Evolutionary conservation across 805 yeast genomes (phyloP).

Genomic region (Starmerella powellii): DNA sequence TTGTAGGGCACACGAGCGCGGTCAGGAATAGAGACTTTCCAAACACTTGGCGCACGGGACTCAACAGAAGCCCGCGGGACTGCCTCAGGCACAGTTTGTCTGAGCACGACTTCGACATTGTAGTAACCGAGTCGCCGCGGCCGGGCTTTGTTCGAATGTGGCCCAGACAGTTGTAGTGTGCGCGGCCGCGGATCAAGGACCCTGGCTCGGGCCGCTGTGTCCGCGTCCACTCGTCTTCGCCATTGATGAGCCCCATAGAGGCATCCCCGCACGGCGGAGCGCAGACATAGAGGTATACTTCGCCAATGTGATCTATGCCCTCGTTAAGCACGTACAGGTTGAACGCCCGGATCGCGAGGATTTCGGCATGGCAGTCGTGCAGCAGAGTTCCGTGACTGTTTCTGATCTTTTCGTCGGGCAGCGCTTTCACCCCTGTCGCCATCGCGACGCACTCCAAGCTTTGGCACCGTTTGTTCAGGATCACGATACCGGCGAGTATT

Average conservation of each 20-base stretch:
- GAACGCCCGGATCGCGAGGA: slow-evolving; percentile 57
- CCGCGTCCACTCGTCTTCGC: slow-evolving; percentile 12
- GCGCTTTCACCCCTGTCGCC: slow-evolving; percentile 74
- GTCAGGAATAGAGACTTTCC: slow-evolving; percentile 20
- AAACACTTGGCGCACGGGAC: slow-evolving; percentile 24
- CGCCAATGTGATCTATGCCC: slow-evolving; percentile 16
- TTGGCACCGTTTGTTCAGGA: slow-evolving; percentile 17
- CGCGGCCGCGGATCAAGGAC: slow-evolving; percentile 19
- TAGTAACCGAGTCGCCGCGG: slow-evolving; percentile 56
- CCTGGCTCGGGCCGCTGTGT: slow-evolving; percentile 6
- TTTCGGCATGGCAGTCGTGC: slow-evolving; percentile 89
- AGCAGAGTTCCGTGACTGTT: slow-evolving; percentile 47
- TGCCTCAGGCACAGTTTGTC: slow-evolving; percentile 69
- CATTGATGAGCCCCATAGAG: slow-evolving; percentile 50
- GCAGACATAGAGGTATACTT: slow-evolving; percentile 13
- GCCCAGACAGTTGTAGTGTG: slow-evolving; percentile 34
- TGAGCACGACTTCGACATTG: slow-evolving; percentile 76
- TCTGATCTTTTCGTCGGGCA: slow-evolving; percentile 42
- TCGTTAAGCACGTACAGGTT: slow-evolving; percentile 41
- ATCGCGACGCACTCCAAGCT: slow-evolving; percentile 35
- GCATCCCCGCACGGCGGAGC: slow-evolving; percentile 21
- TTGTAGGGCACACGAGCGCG: slow-evolving; percentile 25
- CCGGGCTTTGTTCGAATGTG: slow-evolving; percentile 89
- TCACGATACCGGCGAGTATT: slow-evolving; percentile 63
- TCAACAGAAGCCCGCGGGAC: slow-evolving; percentile 28